These are phyloP conservation scores for Monilinia vaccinii-corymbosi DNA, from an alignment of 2,329 filamentous ascomycete genomes.

Conservation along the genomic window DNA sequence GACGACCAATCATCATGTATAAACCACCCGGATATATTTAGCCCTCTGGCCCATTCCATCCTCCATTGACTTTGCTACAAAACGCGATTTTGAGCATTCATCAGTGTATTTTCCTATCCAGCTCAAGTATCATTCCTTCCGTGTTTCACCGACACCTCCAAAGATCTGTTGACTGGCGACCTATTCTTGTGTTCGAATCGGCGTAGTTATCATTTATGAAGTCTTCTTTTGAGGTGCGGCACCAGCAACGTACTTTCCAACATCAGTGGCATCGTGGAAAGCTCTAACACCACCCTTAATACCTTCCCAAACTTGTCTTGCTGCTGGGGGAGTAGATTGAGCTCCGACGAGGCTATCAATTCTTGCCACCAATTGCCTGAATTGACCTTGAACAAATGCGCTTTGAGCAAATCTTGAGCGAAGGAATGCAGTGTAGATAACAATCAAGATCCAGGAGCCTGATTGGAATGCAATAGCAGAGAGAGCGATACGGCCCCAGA, in stretches of 20 bases:
- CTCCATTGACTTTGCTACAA: background rate
- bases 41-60: background rate
- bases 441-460: slow-evolving; percentile 81
- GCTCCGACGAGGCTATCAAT: slow-evolving; percentile 76
- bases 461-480: slow-evolving; percentile 81
- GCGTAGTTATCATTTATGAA: slow-evolving; percentile 18
- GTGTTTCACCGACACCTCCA: slow-evolving; percentile 7
- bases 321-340: slow-evolving; percentile 75
- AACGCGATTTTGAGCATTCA: background rate
- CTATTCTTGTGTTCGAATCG: background rate
- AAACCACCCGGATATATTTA: background rate
- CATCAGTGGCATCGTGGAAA: slow-evolving; percentile 70
- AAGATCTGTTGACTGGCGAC: background rate
- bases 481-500: slow-evolving; percentile 76
- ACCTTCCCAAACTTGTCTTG: slow-evolving; percentile 69
- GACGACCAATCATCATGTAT: slow-evolving; percentile 1
- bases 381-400: slow-evolving; percentile 79
- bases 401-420: slow-evolving; percentile 85
- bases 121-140: background rate
- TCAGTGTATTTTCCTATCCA: background rate
- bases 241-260: slow-evolving; percentile 61
- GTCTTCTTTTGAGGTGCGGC: slow-evolving; percentile 51
- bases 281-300: slow-evolving; percentile 66
- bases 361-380: slow-evolving; percentile 62
- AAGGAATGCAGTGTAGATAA: slow-evolving; percentile 84